Base-by-base conservation (phyloP, 768 basidiomycete species). In the Gymnopilus dilepis region DNA sequence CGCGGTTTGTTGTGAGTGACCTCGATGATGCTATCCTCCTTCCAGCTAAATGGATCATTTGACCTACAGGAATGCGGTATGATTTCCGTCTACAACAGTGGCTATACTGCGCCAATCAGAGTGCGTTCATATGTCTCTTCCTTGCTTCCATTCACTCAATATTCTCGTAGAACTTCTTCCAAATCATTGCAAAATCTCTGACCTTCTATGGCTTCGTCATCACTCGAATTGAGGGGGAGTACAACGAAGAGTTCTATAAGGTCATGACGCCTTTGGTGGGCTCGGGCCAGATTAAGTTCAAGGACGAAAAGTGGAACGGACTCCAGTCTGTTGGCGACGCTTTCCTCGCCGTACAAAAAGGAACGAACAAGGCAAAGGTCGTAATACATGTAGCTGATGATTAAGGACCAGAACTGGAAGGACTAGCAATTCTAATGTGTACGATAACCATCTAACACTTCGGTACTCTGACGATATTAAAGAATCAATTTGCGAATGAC, bases 1-100 rank as follows among this genome's bases (percentile, higher is more conserved):
- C 85, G 0, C 68, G 85, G 15, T 84, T 89, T 60, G 78, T 88
- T 37, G 82, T 82, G 67, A 69, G 82, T 59, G 6, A 30, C 11
- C 12, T 21, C 12, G 64, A 26, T 47, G 31, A 9, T 11, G 15
- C 34, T 37, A 15, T 17, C 31, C 30, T 30, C 12, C 30, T 22
- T 26, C 21, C 15, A n/a, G 11, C 26, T 52, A 30, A 52, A 37
- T 31, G 6, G 11, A 13, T 12, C 28, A 6, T 17, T 12, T n/a
- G 22, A 50, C 22, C 11, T 33, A 4, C 33, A 78, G 78, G 78
- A 78, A 76, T 79, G 80, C 37, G 79, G 79, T 8, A 79, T 79
- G 76, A 78, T 79, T 6, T 60, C 68, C 62, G 75, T 71, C 2
- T 80, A 79, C 59, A 79, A 79, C 64, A 70, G 45, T 1, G 74